These are phyloP conservation scores for Angophora floribunda DNA, from an alignment of 345 rosid genomes.

Conservation along the genomic window DNA sequence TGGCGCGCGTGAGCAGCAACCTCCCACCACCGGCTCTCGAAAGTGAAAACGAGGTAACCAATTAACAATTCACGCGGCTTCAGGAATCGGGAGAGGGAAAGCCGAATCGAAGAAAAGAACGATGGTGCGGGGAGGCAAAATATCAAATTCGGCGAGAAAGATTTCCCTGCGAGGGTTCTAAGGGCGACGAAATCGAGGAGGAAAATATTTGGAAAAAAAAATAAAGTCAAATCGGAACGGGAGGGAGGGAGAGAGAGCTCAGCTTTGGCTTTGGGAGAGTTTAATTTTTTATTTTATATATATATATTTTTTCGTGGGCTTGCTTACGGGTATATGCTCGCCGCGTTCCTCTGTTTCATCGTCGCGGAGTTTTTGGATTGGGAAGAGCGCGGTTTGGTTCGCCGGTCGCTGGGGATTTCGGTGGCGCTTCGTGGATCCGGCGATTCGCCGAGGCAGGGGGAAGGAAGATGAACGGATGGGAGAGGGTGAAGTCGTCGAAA, in stretches of 20 bases:
- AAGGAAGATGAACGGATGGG: constrained; percentile 54
- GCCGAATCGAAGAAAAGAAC: not conserved
- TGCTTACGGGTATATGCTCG: not conserved
- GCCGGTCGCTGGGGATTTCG: not conserved
- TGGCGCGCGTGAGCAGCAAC: not conserved
- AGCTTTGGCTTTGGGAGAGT: not conserved
- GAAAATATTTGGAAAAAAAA: not conserved
- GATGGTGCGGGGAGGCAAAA: not conserved
- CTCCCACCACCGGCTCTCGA: not conserved
- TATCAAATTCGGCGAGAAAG: not conserved
- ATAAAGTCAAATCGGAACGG: not conserved
- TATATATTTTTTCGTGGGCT: not conserved
- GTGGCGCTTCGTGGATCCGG: not conserved
- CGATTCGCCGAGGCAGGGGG: constrained; percentile 2
- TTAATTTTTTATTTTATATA: not conserved
- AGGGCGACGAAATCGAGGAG: not conserved
- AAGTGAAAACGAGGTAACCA: not conserved
- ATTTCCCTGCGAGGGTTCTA: not conserved
- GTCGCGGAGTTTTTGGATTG: not conserved
- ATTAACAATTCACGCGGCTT: not conserved
- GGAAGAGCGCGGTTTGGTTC: not conserved
- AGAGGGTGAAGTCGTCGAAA: constrained; percentile 44
- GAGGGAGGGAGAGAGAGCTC: not conserved
- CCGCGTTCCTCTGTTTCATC: not conserved
- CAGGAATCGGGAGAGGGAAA: not conserved